Percentiles rank a stretch among this genome's conserved stretches.
These are phyloP conservation scores for Boletus subparvulus DNA, from an alignment of 768 basidiomycete species.

Conservation along the genomic window DNA sequence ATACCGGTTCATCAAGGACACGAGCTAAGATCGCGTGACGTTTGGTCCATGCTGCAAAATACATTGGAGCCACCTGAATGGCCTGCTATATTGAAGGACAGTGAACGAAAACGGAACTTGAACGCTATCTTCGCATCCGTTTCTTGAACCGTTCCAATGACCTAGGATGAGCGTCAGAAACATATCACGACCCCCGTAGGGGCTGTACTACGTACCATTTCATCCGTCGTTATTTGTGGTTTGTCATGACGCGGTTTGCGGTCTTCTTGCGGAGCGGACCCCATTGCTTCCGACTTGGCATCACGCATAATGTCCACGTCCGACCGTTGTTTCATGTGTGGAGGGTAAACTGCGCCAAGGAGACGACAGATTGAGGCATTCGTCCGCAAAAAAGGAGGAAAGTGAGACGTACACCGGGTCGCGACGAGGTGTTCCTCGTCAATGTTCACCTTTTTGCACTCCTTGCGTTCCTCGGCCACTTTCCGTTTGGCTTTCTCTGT, in stretches of 20 bases:
- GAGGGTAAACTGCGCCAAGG: slow-evolving; percentile 68
- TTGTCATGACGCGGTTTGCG: slow-evolving; percentile 48
- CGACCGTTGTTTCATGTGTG: slow-evolving; percentile 77
- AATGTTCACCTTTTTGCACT: slow-evolving; percentile 48
- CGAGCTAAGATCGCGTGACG: too few species aligned
- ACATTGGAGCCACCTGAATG: not conserved
- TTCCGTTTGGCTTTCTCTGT: slow-evolving; percentile 94
- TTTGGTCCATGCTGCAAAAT: too few species aligned
- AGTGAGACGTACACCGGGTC: slow-evolving; percentile 69
- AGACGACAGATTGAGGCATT: not conserved
- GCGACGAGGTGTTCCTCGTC: slow-evolving; percentile 87
- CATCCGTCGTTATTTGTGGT: slow-evolving; percentile 86
- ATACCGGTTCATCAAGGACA: too few species aligned
- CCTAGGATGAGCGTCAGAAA: slow-evolving; percentile 42
- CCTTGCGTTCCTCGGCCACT: slow-evolving; percentile 72
- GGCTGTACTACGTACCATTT: slow-evolving; percentile 55
- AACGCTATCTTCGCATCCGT: slow-evolving; percentile 72
- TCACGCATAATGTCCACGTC: slow-evolving; percentile 87
- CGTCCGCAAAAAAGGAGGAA: not conserved
- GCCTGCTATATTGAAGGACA: slow-evolving; percentile 1
- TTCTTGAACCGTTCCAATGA: slow-evolving; percentile 99
- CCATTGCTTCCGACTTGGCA: slow-evolving; percentile 86
- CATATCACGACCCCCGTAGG: not conserved
- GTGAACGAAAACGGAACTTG: slow-evolving; percentile 19
- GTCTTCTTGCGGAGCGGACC: slow-evolving; percentile 51